phyloP scores from a whole-genome alignment of 176 grass and related monocot genomes.

The Luzula sylvatica region DNA sequence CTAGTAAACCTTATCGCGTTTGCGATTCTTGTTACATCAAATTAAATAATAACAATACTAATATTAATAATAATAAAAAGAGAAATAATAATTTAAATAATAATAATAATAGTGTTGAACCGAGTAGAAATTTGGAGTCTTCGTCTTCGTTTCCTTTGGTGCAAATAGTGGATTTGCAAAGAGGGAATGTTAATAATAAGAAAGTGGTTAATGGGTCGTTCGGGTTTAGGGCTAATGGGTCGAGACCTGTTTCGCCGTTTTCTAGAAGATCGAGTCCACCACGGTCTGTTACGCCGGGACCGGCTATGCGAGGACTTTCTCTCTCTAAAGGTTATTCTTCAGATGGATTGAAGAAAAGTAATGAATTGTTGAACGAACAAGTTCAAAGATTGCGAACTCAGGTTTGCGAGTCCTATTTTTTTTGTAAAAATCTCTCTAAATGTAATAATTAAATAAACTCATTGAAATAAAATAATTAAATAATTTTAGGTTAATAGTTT shows the following conservation, averaged over 20 bases:
- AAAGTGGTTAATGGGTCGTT: slow-evolving; percentile 40
- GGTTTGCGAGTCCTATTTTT: slow-evolving; percentile 32
- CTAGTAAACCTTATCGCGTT: slow-evolving; percentile 83
- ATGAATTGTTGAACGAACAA: slow-evolving; percentile 78
- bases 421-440: too few relatives aligned
- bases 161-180: slow-evolving; percentile 62
- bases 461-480: too few relatives aligned
- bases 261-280: slow-evolving; percentile 75
- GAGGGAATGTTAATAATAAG: slow-evolving; percentile 26
- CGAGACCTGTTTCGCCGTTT: slow-evolving; percentile 94
- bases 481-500: slow-evolving; percentile 69
- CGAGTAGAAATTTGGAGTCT: slow-evolving; percentile 59
- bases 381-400: slow-evolving; percentile 65
- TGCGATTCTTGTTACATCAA: slow-evolving; percentile 91
- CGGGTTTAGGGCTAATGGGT: slow-evolving; percentile 58
- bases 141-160: slow-evolving; percentile 55
- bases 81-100: slow-evolving; percentile 48
- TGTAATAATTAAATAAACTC: too few relatives aligned
- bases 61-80: slow-evolving; percentile 45
- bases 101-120: slow-evolving; percentile 86
- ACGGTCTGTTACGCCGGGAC: slow-evolving; percentile 69
- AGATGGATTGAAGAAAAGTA: slow-evolving; percentile 54
- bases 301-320: slow-evolving; percentile 75
- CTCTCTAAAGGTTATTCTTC: slow-evolving; percentile 32
- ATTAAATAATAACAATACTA: slow-evolving; percentile 52